These are phyloP conservation scores for Powellomyces hirtus DNA, from an alignment of 192 early-diverging fungal species.

Conservation along the genomic window DNA sequence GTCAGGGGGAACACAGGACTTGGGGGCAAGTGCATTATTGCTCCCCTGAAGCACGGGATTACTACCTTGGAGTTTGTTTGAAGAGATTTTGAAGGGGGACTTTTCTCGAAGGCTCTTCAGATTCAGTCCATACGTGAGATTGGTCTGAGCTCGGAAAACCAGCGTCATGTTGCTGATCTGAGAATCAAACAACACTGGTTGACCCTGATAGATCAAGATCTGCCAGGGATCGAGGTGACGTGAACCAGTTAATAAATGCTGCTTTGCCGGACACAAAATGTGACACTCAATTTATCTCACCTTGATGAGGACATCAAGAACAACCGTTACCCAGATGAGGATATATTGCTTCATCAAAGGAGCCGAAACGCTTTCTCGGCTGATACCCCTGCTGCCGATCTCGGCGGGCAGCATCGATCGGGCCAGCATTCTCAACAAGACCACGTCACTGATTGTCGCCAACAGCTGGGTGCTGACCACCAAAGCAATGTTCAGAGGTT, in stretches of 20 bases:
- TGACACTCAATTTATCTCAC: too few relatives aligned
- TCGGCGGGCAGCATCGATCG: not conserved
- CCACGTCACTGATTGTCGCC: not conserved
- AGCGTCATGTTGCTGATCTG: not conserved
- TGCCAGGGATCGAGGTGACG: too few relatives aligned
- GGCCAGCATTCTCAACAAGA: not conserved
- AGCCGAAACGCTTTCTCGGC: not conserved
- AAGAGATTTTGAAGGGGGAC: too few relatives aligned
- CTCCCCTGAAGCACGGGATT: too few relatives aligned
- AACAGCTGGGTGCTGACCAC: not conserved
- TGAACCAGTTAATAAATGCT: too few relatives aligned
- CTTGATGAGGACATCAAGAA: conserved; percentile 6
- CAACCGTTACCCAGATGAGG: not conserved
- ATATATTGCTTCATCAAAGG: not conserved
- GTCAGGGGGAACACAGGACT: too few relatives aligned
- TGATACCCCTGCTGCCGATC: not conserved
- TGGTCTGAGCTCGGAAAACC: not conserved
- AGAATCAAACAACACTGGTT: conserved; percentile 1
- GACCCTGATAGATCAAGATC: not conserved
- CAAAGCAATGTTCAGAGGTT: conserved; percentile 1
- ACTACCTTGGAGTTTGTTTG: too few relatives aligned
- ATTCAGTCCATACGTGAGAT: not conserved
- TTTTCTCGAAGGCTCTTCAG: too few relatives aligned
- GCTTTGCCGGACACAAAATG: too few relatives aligned
- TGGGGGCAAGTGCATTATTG: too few relatives aligned